These are phyloP conservation scores for Agaricus blazei DNA, from an alignment of 768 basidiomycete species.

Conservation along the genomic window DNA sequence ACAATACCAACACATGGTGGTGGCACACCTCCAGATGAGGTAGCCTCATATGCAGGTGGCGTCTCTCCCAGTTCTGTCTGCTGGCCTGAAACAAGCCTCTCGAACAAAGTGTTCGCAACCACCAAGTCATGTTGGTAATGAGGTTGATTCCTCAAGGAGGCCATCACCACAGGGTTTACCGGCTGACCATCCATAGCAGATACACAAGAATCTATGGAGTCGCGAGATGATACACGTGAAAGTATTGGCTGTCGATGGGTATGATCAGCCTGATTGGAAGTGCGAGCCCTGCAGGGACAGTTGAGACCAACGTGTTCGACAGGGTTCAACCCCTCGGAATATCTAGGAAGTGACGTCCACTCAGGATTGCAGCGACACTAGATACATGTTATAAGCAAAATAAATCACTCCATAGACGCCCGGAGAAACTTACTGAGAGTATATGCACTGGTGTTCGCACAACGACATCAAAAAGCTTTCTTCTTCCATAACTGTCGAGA, in stretches of 20 bases:
- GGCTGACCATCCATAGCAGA: conserved; percentile 33
- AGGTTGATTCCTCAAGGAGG: conserved; percentile 19
- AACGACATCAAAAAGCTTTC: conserved; percentile 83
- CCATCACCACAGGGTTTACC: conserved; percentile 22
- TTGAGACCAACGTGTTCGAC: conserved; percentile 24
- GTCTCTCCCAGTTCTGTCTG: conserved; percentile 78
- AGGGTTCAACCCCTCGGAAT: conserved; percentile 47
- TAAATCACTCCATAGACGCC: not conserved
- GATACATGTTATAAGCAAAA: not conserved
- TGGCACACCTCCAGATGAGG: not conserved
- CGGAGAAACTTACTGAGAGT: conserved; percentile 60
- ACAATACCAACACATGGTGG: not conserved
- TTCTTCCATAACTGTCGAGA: conserved; percentile 64
- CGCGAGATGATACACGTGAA: conserved; percentile 26
- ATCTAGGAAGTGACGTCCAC: conserved; percentile 75
- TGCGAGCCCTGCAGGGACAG: conserved; percentile 42
- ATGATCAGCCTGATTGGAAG: conserved; percentile 10
- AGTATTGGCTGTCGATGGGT: conserved; percentile 14
- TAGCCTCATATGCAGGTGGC: conserved; percentile 67
- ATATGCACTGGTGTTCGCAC: conserved; percentile 84
- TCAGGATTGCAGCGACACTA: conserved; percentile 82
- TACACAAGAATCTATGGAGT: conserved; percentile 30
- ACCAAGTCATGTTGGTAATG: conserved; percentile 22
- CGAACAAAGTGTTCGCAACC: conserved; percentile 43
- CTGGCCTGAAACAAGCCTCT: conserved; percentile 77